Evolutionary conservation across 2,329 filamentous ascomycete species (phyloP), one percentile per base, ranked within the genome.

Genomic region (Aspergillus uvarum): DNA sequence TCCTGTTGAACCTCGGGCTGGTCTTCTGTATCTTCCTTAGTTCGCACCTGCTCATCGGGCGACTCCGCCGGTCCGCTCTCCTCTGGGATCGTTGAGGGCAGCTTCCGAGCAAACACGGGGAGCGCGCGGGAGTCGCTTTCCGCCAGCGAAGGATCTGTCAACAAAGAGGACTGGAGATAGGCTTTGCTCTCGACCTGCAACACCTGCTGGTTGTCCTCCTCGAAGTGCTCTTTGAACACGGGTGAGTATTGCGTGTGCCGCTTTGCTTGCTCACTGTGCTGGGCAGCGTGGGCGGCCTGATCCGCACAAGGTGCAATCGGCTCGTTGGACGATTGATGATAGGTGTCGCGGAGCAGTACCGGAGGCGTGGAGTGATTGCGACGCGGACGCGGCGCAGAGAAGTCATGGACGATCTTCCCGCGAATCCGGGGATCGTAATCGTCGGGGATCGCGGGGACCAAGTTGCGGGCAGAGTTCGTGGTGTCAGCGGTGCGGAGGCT

Each of bases 331-430:
- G 48, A 35, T 24, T 47, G 51, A 47, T 52, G 53, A 19, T 26
- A 35, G n/a, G 56, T 61, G 42, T 67, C 64, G 14, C 56, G 63
- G 16, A 56, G 47, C 35, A 63, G 59, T n/a, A 63, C 63, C 12
- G 66, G 63, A 10, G 67, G 63, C 11, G 65, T 62, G 8, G 72
- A 73, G 12, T 75, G 58, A 63, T 76, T 74, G 8, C 74, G 71
- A 56, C 81, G 80, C 47, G 80, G 75, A 54, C 85, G 78, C 5
- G 86, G 86, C 4, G 82, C 84, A 52, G 85, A 87, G 70, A 88
- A 89, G 67, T 89, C 86, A 73, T 89, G 86, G 1, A 88, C 80
- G 22, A 85, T 81, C 52, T 83, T 86, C 19, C 86, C 86, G 55
- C 84, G 81, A 60, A 88, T 88, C 56, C 85, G 80, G 12, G 85